These are phyloP conservation scores for Neurospora sp. DNA, from an alignment of 2,329 filamentous ascomycete species.

Conservation along the genomic window DNA sequence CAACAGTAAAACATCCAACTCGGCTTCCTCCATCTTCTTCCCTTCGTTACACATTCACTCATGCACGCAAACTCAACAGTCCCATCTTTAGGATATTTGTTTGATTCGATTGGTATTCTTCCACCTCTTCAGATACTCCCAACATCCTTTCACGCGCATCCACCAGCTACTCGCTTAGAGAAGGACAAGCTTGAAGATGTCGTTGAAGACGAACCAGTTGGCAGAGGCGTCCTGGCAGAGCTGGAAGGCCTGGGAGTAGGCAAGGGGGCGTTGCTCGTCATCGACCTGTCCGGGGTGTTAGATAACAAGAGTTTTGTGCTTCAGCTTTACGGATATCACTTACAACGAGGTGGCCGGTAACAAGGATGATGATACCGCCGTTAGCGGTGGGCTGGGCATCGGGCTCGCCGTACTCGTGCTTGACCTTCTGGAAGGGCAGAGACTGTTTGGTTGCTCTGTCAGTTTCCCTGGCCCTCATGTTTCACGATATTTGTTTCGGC, in stretches of 20 bases:
- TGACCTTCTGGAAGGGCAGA: conserved; percentile 73
- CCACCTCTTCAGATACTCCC: background rate
- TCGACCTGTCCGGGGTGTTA: conserved; percentile 53
- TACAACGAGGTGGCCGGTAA: conserved; percentile 81
- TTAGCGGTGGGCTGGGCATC: conserved; percentile 71
- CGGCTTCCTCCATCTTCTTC: background rate
- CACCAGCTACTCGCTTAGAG: conserved; percentile 26
- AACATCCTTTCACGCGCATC: background rate
- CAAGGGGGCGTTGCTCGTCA: conserved; percentile 77
- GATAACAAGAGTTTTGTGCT: background rate
- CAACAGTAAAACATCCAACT: background rate
- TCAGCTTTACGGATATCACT: conserved; percentile 19
- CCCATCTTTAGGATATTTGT: background rate
- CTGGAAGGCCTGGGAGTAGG: conserved; percentile 85
- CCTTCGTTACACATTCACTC: background rate
- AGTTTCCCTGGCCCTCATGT: conserved; percentile 2
- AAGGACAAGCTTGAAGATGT: conserved; percentile 88
- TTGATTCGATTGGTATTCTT: background rate
- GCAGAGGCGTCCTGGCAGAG: conserved; percentile 58
- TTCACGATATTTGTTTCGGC: conserved; percentile 3
- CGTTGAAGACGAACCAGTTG: conserved; percentile 84
- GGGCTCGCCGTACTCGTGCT: conserved; percentile 65
- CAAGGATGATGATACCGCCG: conserved; percentile 72
- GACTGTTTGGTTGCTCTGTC: conserved; percentile 35
- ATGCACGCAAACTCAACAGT: background rate